These are phyloP conservation scores for Blastobotrys attinorum DNA, from an alignment of 805 yeast species.

Conservation along the genomic window DNA sequence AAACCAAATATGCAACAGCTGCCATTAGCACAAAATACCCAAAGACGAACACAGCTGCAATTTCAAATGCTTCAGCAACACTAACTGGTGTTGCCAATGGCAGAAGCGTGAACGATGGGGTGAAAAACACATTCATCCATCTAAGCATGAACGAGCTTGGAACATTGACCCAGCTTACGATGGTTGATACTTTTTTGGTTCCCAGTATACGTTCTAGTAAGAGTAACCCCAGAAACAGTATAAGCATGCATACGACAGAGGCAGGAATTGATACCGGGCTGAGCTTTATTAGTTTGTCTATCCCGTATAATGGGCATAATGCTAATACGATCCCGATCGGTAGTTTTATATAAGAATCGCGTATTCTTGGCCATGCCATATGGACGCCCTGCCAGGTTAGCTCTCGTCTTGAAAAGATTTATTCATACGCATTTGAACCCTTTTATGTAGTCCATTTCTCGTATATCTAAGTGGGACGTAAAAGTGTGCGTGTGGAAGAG, in stretches of 20 bases:
- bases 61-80: slow-evolving; percentile 60
- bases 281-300: slow-evolving; percentile 39
- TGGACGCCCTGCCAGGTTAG: slow-evolving; percentile 5
- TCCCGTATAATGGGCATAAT: slow-evolving; percentile 43
- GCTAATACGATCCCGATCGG: slow-evolving; percentile 43
- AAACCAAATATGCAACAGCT: slow-evolving; percentile 42
- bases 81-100: slow-evolving; percentile 62
- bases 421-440: background rate
- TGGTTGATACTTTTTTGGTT: slow-evolving; percentile 23
- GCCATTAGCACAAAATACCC: slow-evolving; percentile 52
- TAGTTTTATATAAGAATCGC: slow-evolving; percentile 20
- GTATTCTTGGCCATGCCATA: slow-evolving; percentile 3
- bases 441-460: background rate
- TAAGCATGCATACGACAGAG: slow-evolving; percentile 62
- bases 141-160: slow-evolving; percentile 60
- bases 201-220: slow-evolving; percentile 33
- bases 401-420: too few species aligned
- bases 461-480: background rate
- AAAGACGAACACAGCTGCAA: slow-evolving; percentile 63
- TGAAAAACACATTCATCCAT: slow-evolving; percentile 74
- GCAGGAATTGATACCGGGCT: slow-evolving; percentile 55
- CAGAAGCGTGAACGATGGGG: slow-evolving; percentile 66
- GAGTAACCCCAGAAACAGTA: slow-evolving; percentile 43
- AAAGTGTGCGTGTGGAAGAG: background rate
- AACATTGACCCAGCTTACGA: slow-evolving; percentile 39